Evolutionary conservation across 805 yeast genomes (phyloP).

Genomic region (Kuraishia floccosa): DNA sequence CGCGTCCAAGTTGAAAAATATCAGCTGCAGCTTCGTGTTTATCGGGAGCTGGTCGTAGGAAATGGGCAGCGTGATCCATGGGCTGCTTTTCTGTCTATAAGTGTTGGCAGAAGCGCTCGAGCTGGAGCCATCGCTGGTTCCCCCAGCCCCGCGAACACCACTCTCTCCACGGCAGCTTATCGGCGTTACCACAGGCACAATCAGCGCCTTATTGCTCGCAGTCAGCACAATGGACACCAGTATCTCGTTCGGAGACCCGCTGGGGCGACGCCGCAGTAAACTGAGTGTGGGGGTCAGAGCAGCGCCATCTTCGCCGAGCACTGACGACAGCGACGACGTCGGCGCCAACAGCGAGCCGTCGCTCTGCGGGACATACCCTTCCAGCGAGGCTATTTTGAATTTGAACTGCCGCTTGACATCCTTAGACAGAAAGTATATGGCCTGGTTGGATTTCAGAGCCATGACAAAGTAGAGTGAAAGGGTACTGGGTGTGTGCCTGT

Average conservation of each 20-base stretch:
- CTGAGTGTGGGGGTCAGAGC: no score
- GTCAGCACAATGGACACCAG: conserved; percentile 13
- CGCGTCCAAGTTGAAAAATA: conserved; percentile 52
- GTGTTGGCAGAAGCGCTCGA: not conserved
- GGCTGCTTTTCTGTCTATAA: no score
- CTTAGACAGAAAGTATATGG: conserved; percentile 45
- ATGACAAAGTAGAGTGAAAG: no score
- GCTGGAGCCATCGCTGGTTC: not conserved
- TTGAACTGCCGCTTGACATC: conserved; percentile 39
- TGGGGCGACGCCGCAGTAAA: no score
- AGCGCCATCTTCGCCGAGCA: conserved; percentile 32
- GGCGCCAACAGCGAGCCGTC: conserved; percentile 1
- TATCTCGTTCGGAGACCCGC: conserved; percentile 6
- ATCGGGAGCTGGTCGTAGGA: conserved; percentile 60
- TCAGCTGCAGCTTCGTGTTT: conserved; percentile 46
- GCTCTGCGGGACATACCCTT: conserved; percentile 6
- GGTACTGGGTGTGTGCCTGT: no score
- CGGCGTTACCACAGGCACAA: conserved; percentile 31
- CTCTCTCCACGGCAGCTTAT: conserved; percentile 5
- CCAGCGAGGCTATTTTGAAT: conserved; percentile 24
- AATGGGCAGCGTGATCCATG: conserved; percentile 68
- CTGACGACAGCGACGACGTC: conserved; percentile 7
- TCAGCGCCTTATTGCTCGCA: conserved; percentile 29
- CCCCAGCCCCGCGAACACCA: no score
- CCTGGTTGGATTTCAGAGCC: no score